These are phyloP conservation scores for Nakaseomyces kungkrabaensis DNA, from an alignment of 1,139 yeast genomes.

Conservation along the genomic window DNA sequence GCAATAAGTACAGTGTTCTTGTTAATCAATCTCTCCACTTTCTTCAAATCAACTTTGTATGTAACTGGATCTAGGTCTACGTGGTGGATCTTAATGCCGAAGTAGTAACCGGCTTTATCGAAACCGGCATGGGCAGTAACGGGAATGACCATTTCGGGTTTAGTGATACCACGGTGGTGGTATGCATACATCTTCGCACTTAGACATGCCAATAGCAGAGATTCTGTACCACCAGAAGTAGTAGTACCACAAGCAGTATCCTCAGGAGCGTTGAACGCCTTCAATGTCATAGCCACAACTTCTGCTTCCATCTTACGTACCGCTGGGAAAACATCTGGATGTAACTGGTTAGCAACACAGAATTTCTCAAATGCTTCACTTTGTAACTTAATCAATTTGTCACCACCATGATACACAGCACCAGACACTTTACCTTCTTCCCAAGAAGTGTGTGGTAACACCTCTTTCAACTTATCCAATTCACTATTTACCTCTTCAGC, in stretches of 20 bases:
- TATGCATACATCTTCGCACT: slow-evolving; percentile 62
- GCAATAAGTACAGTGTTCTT: slow-evolving; percentile 70
- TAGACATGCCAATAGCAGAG: slow-evolving; percentile 71
- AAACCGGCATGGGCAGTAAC: slow-evolving; percentile 89
- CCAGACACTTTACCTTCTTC: slow-evolving; percentile 79
- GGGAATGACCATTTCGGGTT: slow-evolving; percentile 87
- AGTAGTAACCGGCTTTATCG: slow-evolving; percentile 86
- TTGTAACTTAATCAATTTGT: slow-evolving; percentile 61
- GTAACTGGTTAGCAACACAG: slow-evolving; percentile 86
- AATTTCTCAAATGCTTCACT: slow-evolving; percentile 64
- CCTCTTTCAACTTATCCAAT: slow-evolving; percentile 37
- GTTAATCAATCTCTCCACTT: slow-evolving; percentile 58
- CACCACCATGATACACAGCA: slow-evolving; percentile 94
- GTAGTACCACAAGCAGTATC: slow-evolving; percentile 72
- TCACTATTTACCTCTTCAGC: slow-evolving; percentile 37
- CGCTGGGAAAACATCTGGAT: slow-evolving; percentile 96
- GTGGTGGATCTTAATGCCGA: slow-evolving; percentile 74
- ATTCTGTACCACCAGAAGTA: slow-evolving; percentile 96
- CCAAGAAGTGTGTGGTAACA: slow-evolving; percentile 67
- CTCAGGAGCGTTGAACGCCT: slow-evolving; percentile 62
- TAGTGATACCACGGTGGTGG: slow-evolving; percentile 46
- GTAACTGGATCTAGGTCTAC: slow-evolving; percentile 67
- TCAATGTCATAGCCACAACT: slow-evolving; percentile 83
- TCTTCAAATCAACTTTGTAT: slow-evolving; percentile 54
- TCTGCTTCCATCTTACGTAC: slow-evolving; percentile 95